Conservation (phyloP, 345 rosid genomes). For the Alliaria petiolata region DNA sequence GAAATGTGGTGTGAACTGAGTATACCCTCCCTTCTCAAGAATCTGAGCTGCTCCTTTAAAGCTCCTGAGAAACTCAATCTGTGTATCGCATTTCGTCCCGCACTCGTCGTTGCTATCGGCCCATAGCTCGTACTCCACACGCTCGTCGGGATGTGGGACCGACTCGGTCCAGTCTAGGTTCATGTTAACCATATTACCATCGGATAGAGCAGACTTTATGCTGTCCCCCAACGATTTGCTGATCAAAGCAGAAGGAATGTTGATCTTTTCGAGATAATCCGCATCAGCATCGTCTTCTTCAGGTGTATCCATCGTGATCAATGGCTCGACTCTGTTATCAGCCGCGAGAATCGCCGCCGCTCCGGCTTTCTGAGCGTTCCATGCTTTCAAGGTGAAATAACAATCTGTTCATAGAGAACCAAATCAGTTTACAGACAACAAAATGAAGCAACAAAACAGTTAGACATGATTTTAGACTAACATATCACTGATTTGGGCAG, state of each 20-base stretch:
- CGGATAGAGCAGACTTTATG: neutral
- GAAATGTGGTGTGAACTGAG: conserved; percentile 2
- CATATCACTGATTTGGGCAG: no score
- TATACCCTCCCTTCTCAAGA: conserved; percentile 3
- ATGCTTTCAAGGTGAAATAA: neutral
- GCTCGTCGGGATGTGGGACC: conserved; percentile 8
- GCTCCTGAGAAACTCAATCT: neutral
- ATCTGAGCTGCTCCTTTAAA: conserved; percentile 13
- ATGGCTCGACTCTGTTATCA: neutral
- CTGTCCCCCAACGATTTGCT: neutral
- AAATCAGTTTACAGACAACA: neutral
- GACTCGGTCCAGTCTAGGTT: conserved; percentile 11
- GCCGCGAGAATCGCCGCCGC: conserved; percentile 3
- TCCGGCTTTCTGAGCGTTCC: conserved; percentile 3
- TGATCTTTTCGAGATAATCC: neutral
- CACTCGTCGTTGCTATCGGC: conserved; percentile 3
- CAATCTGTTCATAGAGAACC: neutral
- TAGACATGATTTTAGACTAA: no score
- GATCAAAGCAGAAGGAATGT: neutral
- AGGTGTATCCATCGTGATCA: conserved; percentile 9
- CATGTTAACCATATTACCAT: conserved; percentile 1
- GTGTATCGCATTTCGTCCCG: neutral
- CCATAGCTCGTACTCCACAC: conserved; percentile 1
- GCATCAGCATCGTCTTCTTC: neutral
- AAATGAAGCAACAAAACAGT: no score